A percentile compares a stretch with the other conserved stretches of the same genome.
These are phyloP conservation scores for Starmerella riodocensis DNA, from an alignment of 805 yeast genomes.

Conservation along the genomic window DNA sequence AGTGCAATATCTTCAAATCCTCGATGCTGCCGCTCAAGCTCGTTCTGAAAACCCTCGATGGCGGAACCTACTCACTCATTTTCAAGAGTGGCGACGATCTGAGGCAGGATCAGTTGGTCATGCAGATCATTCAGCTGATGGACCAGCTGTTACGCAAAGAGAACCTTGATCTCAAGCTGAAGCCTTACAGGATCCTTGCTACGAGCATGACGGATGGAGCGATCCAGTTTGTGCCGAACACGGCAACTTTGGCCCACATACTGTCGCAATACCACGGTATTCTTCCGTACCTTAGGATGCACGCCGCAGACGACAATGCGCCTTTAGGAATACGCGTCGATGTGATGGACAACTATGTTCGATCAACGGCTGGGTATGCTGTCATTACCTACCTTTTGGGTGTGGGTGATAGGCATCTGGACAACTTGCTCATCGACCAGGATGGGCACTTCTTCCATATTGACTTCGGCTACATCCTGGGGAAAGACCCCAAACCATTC, in stretches of 20 bases:
- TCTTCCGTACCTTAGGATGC: conserved; percentile 50
- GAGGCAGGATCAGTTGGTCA: conserved; percentile 92
- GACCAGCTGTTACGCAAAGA: conserved; percentile 78
- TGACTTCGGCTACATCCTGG: conserved; percentile 91
- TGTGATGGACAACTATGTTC: conserved; percentile 85
- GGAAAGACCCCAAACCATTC: conserved; percentile 95
- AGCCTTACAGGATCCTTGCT: conserved; percentile 82
- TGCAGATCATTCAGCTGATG: conserved; percentile 83
- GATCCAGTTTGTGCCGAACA: conserved; percentile 83
- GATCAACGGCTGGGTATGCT: conserved; percentile 95
- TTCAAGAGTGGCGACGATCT: conserved; percentile 93
- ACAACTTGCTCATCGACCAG: conserved; percentile 66
- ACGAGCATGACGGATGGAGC: conserved; percentile 86
- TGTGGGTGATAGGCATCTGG: conserved; percentile 94
- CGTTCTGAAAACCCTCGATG: conserved; percentile 47
- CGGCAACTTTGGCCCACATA: conserved; percentile 66
- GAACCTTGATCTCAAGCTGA: conserved; percentile 72
- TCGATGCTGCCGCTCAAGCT: conserved; percentile 80
- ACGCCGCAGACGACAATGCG: conserved; percentile 40
- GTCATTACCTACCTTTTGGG: conserved; percentile 89
- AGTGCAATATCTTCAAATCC: conserved; percentile 78
- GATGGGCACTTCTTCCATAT: conserved; percentile 94
- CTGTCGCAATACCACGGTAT: conserved; percentile 64
- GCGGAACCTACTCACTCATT: conserved; percentile 59
- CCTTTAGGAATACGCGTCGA: conserved; percentile 38